Evolutionary conservation across 2,329 filamentous ascomycete species (phyloP).

Genomic region (Fusarium oxysporum): DNA sequence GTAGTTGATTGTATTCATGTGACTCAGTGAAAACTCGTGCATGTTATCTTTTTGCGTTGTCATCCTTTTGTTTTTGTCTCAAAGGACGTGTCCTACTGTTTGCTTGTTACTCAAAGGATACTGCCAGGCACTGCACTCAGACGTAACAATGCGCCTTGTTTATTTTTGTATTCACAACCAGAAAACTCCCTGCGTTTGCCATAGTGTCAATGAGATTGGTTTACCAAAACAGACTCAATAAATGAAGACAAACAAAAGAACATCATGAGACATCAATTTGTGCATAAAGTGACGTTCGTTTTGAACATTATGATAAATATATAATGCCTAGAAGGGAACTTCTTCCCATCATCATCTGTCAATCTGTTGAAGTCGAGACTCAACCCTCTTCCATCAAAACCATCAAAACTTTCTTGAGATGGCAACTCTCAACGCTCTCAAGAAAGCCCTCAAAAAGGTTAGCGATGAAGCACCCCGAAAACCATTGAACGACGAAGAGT

Average conservation of each 20-base stretch:
- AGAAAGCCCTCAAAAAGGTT: constrained; percentile 53
- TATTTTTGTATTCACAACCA: no score
- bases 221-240: rapidly evolving
- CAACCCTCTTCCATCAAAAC: not conserved
- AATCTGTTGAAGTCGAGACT: not conserved
- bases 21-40: rapidly evolving
- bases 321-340: not conserved
- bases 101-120: not conserved
- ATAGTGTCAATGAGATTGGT: not conserved
- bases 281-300: not conserved
- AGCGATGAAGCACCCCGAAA: constrained; percentile 34
- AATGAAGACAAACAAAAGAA: not conserved
- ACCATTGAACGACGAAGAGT: constrained; percentile 60
- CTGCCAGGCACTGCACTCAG: not conserved
- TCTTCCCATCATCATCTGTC: not conserved
- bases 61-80: not conserved
- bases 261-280: not conserved
- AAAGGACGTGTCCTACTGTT: not conserved
- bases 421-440: constrained; percentile 56
- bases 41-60: not conserved
- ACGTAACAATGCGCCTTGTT: rapidly evolving
- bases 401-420: not conserved
- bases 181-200: not conserved
- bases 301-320: not conserved
- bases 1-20: rapidly evolving